Conservation (phyloP, 208 protist genomes). For the Blechomonas ayalai region DNA sequence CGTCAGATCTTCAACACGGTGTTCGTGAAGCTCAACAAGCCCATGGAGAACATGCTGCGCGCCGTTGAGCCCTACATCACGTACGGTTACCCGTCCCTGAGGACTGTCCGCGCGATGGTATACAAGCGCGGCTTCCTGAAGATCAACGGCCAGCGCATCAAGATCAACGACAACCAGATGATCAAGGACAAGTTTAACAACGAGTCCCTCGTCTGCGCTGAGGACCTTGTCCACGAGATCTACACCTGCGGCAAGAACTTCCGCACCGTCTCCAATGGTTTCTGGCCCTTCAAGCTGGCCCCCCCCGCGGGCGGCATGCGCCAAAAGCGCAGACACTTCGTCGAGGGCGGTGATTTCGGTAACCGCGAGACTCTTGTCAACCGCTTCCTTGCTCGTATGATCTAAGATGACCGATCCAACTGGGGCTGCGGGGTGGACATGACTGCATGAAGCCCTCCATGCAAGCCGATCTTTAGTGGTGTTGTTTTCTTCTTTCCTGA, state of each 20-base stretch:
- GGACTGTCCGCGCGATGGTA: constrained; percentile 96
- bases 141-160: constrained; percentile 96
- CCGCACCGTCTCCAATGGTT: constrained; percentile 95
- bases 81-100: constrained; percentile 98
- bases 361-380: constrained; percentile 99
- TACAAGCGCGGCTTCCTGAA: constrained; percentile 99
- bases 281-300: constrained; percentile 99
- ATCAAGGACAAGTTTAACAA: constrained; percentile 95
- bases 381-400: constrained; percentile 96
- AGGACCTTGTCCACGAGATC: constrained; percentile 99
- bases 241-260: constrained; percentile 98
- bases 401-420: constrained; percentile 85
- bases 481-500: constrained; percentile 8
- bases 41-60: constrained; percentile 99
- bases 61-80: constrained; percentile 98
- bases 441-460: no score
- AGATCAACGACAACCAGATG: constrained; percentile 94
- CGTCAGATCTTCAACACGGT: constrained; percentile 99
- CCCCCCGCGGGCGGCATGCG: constrained; percentile 94
- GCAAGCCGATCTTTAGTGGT: neutral
- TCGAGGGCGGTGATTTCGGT: constrained; percentile 98
- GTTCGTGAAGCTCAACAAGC: constrained; percentile 99
- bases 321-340: constrained; percentile 96
- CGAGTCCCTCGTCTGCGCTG: constrained; percentile 95
- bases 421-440: neutral